A percentile compares a stretch with the other conserved stretches of the same genome.
Evolutionary conservation across 306 rosid genomes (phyloP).

Genomic region (Quercus wislizeni): DNA sequence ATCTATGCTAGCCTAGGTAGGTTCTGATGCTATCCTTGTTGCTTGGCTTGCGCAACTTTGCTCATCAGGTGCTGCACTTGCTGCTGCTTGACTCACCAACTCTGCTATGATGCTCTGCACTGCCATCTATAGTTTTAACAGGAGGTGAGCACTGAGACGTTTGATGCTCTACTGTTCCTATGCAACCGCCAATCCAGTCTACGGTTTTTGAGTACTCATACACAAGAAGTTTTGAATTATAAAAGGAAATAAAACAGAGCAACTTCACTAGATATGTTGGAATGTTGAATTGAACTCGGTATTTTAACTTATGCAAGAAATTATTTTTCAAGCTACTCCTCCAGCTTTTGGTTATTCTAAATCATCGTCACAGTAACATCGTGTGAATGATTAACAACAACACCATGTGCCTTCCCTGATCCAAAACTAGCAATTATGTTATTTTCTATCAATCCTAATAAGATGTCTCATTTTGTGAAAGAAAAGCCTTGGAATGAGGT

Average conservation of each 20-base stretch:
- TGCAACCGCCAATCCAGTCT: slow-evolving; percentile 77
- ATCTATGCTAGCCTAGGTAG: too few species aligned
- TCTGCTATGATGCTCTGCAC: too few species aligned
- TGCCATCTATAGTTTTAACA: too few species aligned
- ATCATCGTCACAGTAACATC: slow-evolving; percentile 72
- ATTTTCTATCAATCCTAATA: slow-evolving; percentile 34
- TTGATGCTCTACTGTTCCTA: slow-evolving; percentile 26
- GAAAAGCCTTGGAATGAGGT: slow-evolving; percentile 61
- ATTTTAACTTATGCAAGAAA: slow-evolving; percentile 67
- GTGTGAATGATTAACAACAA: slow-evolving; percentile 20
- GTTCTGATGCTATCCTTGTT: too few species aligned
- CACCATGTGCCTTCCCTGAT: slow-evolving; percentile 50
- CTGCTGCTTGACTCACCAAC: too few species aligned
- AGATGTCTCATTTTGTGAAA: slow-evolving; percentile 56
- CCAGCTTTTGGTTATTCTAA: slow-evolving; percentile 46
- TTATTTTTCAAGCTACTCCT: slow-evolving; percentile 58
- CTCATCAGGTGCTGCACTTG: too few species aligned
- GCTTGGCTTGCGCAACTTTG: too few species aligned
- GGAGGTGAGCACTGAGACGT: too few species aligned
- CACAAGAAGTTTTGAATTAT: slow-evolving; percentile 65
- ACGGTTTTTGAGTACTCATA: slow-evolving; percentile 62
- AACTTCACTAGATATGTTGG: slow-evolving; percentile 66
- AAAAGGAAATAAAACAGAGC: slow-evolving; percentile 55
- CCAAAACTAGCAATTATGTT: slow-evolving; percentile 74
- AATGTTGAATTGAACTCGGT: slow-evolving; percentile 67